A percentile compares a stretch with the other conserved stretches of the same genome.
These are phyloP conservation scores for Fusarium falciforme DNA, from an alignment of 2,329 filamentous ascomycete genomes.

Conservation along the genomic window DNA sequence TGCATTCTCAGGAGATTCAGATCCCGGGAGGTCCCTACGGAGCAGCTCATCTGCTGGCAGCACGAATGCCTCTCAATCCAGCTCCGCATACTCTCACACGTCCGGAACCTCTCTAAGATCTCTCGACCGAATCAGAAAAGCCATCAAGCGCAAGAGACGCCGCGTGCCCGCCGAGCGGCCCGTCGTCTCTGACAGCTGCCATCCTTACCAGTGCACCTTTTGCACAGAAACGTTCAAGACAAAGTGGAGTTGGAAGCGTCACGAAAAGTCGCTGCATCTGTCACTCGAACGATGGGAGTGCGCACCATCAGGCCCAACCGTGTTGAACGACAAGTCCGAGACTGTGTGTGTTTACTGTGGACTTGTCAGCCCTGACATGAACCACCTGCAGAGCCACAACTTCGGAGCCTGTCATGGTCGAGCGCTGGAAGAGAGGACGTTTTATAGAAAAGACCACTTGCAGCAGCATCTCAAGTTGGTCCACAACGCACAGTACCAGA, in stretches of 20 bases:
- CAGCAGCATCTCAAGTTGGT: constrained; percentile 50
- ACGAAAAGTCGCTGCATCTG: constrained; percentile 55
- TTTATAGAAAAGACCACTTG: constrained; percentile 55
- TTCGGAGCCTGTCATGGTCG: constrained; percentile 61
- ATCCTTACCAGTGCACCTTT: constrained; percentile 54
- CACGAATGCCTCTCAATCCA: background rate
- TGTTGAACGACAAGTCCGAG: constrained; percentile 56
- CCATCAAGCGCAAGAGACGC: background rate
- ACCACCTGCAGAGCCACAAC: constrained; percentile 50
- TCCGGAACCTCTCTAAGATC: background rate
- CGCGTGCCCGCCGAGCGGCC: background rate
- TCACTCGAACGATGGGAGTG: constrained; percentile 58
- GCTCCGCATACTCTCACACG: background rate
- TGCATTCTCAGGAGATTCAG: background rate
- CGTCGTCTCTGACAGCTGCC: constrained; percentile 32
- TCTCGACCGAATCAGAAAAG: background rate
- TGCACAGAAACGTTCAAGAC: constrained; percentile 57
- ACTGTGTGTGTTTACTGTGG: constrained; percentile 46
- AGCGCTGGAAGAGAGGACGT: constrained; percentile 53
- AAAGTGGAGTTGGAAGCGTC: constrained; percentile 58
- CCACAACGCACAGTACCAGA: constrained; percentile 8
- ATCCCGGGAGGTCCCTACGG: background rate
- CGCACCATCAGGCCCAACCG: constrained; percentile 45
- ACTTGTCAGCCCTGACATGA: constrained; percentile 33
- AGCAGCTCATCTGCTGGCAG: background rate